Evolutionary conservation across 75 land plant species (phyloP).

Genomic region (Pseudotsuga menziesii): DNA sequence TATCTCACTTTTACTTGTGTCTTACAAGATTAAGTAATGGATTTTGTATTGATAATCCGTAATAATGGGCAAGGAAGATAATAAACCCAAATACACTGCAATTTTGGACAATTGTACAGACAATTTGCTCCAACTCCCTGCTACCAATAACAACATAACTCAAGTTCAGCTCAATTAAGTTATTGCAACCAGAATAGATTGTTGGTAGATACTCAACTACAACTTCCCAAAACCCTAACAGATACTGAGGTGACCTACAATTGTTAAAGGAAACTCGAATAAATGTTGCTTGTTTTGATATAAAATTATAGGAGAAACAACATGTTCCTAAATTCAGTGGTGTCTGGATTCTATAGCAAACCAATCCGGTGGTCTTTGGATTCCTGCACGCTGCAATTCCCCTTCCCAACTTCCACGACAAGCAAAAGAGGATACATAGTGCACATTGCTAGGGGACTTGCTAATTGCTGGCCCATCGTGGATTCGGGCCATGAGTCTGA

Average conservation of each 20-base stretch:
- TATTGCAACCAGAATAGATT: slow-evolving; percentile 50
- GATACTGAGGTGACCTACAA: slow-evolving; percentile 36
- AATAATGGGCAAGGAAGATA: background rate
- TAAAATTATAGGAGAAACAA: slow-evolving; percentile 25
- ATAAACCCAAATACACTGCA: slow-evolving; percentile 71
- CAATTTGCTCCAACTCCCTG: slow-evolving; percentile 47
- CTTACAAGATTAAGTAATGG: background rate
- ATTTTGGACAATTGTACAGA: slow-evolving; percentile 51
- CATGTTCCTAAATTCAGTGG: slow-evolving; percentile 83
- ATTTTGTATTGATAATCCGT: background rate
- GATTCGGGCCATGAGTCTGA: no score
- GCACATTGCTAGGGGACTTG: no score
- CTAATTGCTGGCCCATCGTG: no score
- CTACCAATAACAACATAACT: slow-evolving; percentile 56
- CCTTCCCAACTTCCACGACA: no score
- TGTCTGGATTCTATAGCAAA: no score
- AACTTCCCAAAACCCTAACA: slow-evolving; percentile 65
- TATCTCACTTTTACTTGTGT: background rate
- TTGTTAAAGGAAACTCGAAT: slow-evolving; percentile 33
- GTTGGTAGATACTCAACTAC: slow-evolving; percentile 38
- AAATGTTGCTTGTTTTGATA: slow-evolving; percentile 16
- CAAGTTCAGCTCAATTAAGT: slow-evolving; percentile 59
- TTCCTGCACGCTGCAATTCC: no score
- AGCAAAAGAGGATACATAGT: no score
- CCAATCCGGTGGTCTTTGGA: no score